A percentile compares a stretch with the other conserved stretches of the same genome.
These are phyloP conservation scores for Ambispora gerdemannii DNA, from an alignment of 192 early-diverging fungal genomes.

Conservation along the genomic window DNA sequence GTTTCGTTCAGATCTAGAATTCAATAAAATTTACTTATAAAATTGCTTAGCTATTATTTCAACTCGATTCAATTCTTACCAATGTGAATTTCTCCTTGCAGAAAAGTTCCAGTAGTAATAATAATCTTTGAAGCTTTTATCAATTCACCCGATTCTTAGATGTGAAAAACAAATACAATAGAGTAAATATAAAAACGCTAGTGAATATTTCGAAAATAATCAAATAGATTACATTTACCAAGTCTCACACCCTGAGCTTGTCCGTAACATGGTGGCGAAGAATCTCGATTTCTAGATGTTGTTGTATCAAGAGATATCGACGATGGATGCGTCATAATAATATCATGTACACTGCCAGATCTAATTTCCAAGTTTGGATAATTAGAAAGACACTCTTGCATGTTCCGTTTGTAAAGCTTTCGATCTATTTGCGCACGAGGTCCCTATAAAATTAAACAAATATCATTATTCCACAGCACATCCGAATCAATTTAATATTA, in stretches of 20 bases:
- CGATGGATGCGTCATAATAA: slow-evolving; percentile 53
- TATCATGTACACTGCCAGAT: slow-evolving; percentile 68
- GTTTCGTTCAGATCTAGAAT: too few species aligned
- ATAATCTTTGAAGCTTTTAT: slow-evolving; percentile 69
- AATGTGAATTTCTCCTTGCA: slow-evolving; percentile 81
- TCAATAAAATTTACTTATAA: too few species aligned
- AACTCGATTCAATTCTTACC: slow-evolving; percentile 39
- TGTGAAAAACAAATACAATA: not conserved
- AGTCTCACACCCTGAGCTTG: slow-evolving; percentile 60
- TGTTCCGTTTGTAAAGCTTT: slow-evolving; percentile 69
- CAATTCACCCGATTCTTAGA: slow-evolving; percentile 56
- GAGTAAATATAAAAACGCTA: not conserved
- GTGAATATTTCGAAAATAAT: too few species aligned
- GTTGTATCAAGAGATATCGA: slow-evolving; percentile 31
- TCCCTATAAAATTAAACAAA: slow-evolving; percentile 39
- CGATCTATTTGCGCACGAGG: slow-evolving; percentile 82
- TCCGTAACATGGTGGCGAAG: slow-evolving; percentile 37
- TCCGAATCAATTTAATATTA: not conserved
- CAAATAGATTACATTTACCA: slow-evolving; percentile 44
- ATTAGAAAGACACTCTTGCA: slow-evolving; percentile 58
- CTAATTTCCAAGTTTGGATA: slow-evolving; percentile 70
- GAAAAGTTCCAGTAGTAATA: slow-evolving; percentile 80
- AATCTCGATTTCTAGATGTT: slow-evolving; percentile 30
- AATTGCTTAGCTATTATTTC: too few species aligned
- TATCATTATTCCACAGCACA: not conserved